These are phyloP conservation scores for Fusarium marasasianum DNA, from an alignment of 2,329 filamentous ascomycete genomes.

Conservation along the genomic window DNA sequence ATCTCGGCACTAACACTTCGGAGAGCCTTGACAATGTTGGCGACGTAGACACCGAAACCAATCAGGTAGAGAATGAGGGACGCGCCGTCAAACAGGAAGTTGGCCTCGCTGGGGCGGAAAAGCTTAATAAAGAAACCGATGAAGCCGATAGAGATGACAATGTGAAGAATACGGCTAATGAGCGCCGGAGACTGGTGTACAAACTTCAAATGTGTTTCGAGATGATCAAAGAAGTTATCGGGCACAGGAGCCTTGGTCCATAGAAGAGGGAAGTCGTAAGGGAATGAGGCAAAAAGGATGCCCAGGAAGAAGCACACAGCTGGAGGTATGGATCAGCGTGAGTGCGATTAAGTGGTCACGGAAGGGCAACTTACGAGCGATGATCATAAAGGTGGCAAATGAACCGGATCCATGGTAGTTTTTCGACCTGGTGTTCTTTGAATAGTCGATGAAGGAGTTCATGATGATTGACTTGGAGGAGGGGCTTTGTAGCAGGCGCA, in stretches of 20 bases:
- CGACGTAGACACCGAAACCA: constrained; percentile 90
- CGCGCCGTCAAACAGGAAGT: constrained; percentile 92
- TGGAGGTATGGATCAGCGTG: constrained; percentile 47
- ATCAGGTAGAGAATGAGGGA: constrained; percentile 85
- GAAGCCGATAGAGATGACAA: constrained; percentile 88
- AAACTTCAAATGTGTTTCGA: constrained; percentile 91
- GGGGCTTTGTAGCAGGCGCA: constrained; percentile 15
- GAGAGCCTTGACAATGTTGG: constrained; percentile 96
- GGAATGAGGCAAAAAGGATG: constrained; percentile 94
- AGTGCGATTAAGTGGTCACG: neutral
- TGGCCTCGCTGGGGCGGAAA: constrained; percentile 91
- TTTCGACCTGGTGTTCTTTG: constrained; percentile 66
- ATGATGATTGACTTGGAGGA: constrained; percentile 38
- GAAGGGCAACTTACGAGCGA: constrained; percentile 77
- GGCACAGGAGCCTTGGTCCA: constrained; percentile 76
- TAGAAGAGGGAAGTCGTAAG: constrained; percentile 92
- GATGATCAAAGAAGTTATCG: constrained; percentile 78
- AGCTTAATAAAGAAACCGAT: constrained; percentile 93
- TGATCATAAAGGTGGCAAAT: constrained; percentile 96
- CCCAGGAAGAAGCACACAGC: constrained; percentile 97
- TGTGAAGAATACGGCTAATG: constrained; percentile 92
- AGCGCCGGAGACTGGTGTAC: constrained; percentile 91
- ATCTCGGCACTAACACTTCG: constrained; percentile 79
- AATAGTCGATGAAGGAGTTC: constrained; percentile 59
- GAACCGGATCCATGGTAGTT: constrained; percentile 71